phyloP scores from a whole-genome alignment of 1,284 basidiomycete species.

The Boletus sp. region DNA sequence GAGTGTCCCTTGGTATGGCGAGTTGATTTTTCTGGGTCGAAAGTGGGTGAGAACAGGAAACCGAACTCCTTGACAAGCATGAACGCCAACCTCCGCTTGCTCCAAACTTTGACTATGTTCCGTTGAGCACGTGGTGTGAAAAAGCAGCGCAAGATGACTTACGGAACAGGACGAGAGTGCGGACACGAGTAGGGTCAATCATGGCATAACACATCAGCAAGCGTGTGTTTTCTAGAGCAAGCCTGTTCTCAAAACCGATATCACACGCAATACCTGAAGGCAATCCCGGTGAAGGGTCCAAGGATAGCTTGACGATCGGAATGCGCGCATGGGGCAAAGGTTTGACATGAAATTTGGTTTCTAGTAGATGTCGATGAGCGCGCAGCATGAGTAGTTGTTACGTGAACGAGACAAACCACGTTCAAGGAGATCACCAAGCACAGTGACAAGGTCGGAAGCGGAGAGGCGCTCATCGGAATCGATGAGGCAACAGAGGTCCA shows the following conservation, averaged over 20 bases:
- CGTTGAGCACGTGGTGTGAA: slow-evolving; percentile 14
- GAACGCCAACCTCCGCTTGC: slow-evolving; percentile 75
- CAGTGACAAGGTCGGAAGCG: slow-evolving; percentile 89
- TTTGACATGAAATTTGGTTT: slow-evolving; percentile 98
- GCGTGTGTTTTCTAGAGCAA: slow-evolving; percentile 96
- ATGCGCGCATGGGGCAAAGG: slow-evolving; percentile 95
- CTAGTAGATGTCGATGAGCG: slow-evolving; percentile 37
- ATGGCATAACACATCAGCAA: slow-evolving; percentile 96
- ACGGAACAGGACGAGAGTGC: slow-evolving; percentile 95
- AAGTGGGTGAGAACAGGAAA: slow-evolving; percentile 1
- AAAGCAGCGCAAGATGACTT: slow-evolving; percentile 36
- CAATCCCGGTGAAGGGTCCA: slow-evolving; percentile 85
- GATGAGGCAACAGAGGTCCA: slow-evolving; percentile 97
- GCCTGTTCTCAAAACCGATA: slow-evolving; percentile 96
- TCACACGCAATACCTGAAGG: slow-evolving; percentile 94
- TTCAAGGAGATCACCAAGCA: slow-evolving; percentile 90
- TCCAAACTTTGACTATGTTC: slow-evolving; percentile 92
- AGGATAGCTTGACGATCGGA: slow-evolving; percentile 95
- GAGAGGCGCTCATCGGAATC: slow-evolving; percentile 74
- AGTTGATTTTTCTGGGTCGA: slow-evolving; percentile 85
- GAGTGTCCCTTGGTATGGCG: slow-evolving; percentile 93
- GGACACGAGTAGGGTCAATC: slow-evolving; percentile 90
- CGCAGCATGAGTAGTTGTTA: not conserved
- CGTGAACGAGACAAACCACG: slow-evolving; percentile 53
- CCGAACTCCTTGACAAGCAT: not conserved